These are phyloP conservation scores for Candida palmyrensis DNA, from an alignment of 805 yeast genomes.

Conservation along the genomic window DNA sequence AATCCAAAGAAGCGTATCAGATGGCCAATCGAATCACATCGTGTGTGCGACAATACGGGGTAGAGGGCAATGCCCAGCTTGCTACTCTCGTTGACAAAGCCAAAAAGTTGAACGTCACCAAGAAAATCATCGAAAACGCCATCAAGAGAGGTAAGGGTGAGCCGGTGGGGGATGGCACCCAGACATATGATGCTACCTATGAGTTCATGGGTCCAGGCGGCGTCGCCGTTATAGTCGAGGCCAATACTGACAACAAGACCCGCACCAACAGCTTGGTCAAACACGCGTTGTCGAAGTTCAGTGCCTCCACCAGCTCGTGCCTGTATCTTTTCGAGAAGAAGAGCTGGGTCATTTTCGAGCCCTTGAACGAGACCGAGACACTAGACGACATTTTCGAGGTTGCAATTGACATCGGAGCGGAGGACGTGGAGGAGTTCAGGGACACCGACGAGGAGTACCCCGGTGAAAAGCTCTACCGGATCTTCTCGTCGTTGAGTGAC, in stretches of 20 bases:
- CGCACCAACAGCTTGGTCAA: constrained; percentile 74
- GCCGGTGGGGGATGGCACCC: constrained; percentile 43
- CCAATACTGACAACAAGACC: constrained; percentile 83
- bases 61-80: constrained; percentile 59
- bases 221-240: constrained; percentile 78
- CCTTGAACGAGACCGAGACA: constrained; percentile 24
- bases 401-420: constrained; percentile 73
- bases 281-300: constrained; percentile 65
- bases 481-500: constrained; percentile 61
- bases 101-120: constrained; percentile 66
- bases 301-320: constrained; percentile 72
- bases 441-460: constrained; percentile 38
- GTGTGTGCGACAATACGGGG: constrained; percentile 69
- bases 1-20: constrained; percentile 62
- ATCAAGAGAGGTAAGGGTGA: constrained; percentile 80
- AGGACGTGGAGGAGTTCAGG: constrained; percentile 60
- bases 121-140: constrained; percentile 83
- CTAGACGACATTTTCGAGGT: constrained; percentile 71
- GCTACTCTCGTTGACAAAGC: constrained; percentile 78
- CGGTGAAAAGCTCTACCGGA: constrained; percentile 28
- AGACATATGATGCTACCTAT: constrained; percentile 52
- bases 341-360: constrained; percentile 55
- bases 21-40: constrained; percentile 70
- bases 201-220: constrained; percentile 96
- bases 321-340: constrained; percentile 69